Evolutionary conservation across 2,329 filamentous ascomycete species (phyloP).

Genomic region (Verticillium nubilum): DNA sequence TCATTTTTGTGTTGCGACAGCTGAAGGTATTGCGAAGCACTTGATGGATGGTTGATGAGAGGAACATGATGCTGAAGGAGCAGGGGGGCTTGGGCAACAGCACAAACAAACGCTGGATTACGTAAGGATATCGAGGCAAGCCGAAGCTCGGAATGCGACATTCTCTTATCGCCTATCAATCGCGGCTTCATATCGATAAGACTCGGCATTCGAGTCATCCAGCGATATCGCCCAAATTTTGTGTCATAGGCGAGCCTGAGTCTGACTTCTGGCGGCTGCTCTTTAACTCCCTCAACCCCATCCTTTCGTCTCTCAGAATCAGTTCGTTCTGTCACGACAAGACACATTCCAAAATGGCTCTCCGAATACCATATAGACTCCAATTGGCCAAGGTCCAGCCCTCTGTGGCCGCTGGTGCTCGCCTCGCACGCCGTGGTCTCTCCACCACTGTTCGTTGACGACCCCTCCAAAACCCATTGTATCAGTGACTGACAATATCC

Average conservation of each 20-base stretch:
- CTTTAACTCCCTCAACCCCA: neutral
- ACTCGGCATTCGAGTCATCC: neutral
- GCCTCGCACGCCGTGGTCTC: slow-evolving; percentile 21
- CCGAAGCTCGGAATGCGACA: neutral
- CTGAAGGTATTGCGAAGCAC: neutral
- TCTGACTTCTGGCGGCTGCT: neutral
- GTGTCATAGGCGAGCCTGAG: neutral
- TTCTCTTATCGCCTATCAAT: neutral
- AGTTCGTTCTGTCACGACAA: neutral
- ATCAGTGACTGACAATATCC: neutral
- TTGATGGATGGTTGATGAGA: neutral
- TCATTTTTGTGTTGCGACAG: neutral
- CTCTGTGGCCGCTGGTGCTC: slow-evolving; percentile 14
- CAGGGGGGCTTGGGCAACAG: too few species aligned
- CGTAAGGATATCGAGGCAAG: neutral
- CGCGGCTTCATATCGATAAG: neutral
- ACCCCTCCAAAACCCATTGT: neutral
- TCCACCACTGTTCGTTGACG: slow-evolving; percentile 22
- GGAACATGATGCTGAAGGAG: neutral
- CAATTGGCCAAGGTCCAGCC: slow-evolving; percentile 24
- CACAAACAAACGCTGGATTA: neutral
- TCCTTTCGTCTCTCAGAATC: neutral
- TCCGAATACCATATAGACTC: slow-evolving; percentile 31
- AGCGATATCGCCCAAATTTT: neutral
- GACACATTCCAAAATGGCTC: slow-evolving; percentile 26